Evolutionary conservation across 2,329 filamentous ascomycete species (phyloP), one percentile per base, ranked within the genome.

Genomic region (Helotiales sp.): DNA sequence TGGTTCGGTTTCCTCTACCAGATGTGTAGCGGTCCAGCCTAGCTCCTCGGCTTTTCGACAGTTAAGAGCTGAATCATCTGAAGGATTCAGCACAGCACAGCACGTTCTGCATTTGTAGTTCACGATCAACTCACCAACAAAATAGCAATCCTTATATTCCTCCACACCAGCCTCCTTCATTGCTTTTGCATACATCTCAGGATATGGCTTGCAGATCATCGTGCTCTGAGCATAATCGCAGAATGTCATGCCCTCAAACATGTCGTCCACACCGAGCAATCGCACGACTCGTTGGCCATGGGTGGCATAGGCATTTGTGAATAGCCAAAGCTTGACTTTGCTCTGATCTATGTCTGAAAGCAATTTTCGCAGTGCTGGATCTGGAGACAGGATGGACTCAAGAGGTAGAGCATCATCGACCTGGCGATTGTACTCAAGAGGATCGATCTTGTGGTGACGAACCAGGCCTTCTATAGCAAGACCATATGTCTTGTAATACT

Each of bases 381-480:
- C 85, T 0, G 91, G 90, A 70, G 87, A 87, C 71, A 99, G 88
- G 69, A 98, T 84, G 17, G 83, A 79, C 69, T 97, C 91, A 3
- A 99, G 81, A 0, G 95, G 93, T 22, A 99, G 77, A 2, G 95
- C 95, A 72, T 99, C 95, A 71, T 99, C 95, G 12, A 99, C 95
- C 74, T 96, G 88, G 63, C 83, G 77, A 73, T 99, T 99, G 79
- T 98, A 99, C 55, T 96, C 92, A 5, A 99, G 80, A 1, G 95
- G 90, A 69, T 98, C 91, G 67, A 99, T 96, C 74, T 96, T 87
- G 77, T 99, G 95, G 75, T 97, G 90, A 9, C 91, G 87, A 34
- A 96, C 91, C 1, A 99, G 82, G 1, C 95, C 95, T 76, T 98
- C 92, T 63, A 99, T 96, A 29, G 95, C 95, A n/a, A 99, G 84